Base-by-base conservation (phyloP, 2,329 filamentous ascomycete species). In the Clonostachys rosea region DNA sequence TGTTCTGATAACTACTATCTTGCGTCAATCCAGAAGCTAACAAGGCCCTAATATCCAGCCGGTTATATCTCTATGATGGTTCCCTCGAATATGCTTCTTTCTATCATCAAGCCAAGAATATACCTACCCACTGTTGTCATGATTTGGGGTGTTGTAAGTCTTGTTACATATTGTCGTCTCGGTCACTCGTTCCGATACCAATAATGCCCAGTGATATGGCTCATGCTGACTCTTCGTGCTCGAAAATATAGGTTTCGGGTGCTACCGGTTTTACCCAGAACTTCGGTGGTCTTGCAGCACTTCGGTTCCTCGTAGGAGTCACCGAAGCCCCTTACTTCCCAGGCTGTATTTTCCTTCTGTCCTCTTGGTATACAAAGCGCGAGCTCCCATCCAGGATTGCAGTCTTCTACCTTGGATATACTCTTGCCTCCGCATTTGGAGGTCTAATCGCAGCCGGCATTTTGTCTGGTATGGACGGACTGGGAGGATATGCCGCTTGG, bases 281-380 rank as follows among this genome's bases (percentile, higher is more conserved):
- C 47, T 74, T 69, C 43, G 58, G 61, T 7, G 64, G 60, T 2
- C 66, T 71, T 36, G 58, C 58, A 2, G 56, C 62, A 2, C 61
- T 66, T 7, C 60, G 68, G 6, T 69, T 70, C 46, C 47, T 71
- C 4, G 59, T 73, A 1, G 70, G 70, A 1, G 64, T 73, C 40
- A 61, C 61, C 3, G 70, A 74, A 50, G 56, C 47, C 34, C 37
- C 47, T n/a, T 49, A 46, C 40, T 49, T 46, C 41, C 47, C 47
- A 12, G 47, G 47, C 13, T 49, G 44, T 18, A 46, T 49, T 18
- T 46, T 49, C 47, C 34, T 46, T 16, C 40, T 49, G 4, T 46
- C 47, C 5, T 37, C 39, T 8, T 49, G 47, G 47, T 49, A 49
- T 40, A 49, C 43, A 5, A 46, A 46, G 43, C 6, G 7, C 10